Evolutionary conservation across 2,329 filamentous ascomycete species (phyloP), one percentile per base, ranked within the genome.

Genomic region (Ceratocystiopsis sp.): DNA sequence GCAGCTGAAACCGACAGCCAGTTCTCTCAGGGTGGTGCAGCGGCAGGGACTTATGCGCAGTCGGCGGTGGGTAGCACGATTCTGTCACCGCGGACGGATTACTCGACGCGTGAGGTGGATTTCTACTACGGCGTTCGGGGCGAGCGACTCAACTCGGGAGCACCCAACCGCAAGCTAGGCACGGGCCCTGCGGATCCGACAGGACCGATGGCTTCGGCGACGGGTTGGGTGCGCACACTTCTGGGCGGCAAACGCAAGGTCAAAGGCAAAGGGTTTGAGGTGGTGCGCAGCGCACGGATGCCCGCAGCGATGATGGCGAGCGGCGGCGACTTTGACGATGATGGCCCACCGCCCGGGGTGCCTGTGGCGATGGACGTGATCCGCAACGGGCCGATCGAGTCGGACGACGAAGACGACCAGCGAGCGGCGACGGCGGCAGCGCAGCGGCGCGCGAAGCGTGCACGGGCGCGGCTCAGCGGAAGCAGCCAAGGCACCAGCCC

Each of bases 151-250:
- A 87, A 80, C 52, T 82, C 85, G 2, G 83, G 85, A 47, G 77
- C 77, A 3, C 81, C 82, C 0, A 85, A 83, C 17, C 73, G 91
- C 41, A 89, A 84, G 56, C 67, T 95, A 41, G 89, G 91, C 54
- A 98, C 91, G 5, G 91, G 91, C 0, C 91, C 91, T 3, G 86
- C 87, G 10, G 89, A 98, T 63, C 91, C 91, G 0, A 94, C 87
- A 35, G 84, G 87, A 1, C 85, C 87, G 0, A 83, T 94, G 17
- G 82, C 85, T 2, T 89, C 84, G 9, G 89, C 91, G 0, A 81
- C 83, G 0, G 84, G 85, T 5, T 98, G 89, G 86, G 75, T 96
- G 59, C 80, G 84, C 52, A 73, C 70, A 42, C 57, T 94, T 7
- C 73, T 94, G 46, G 79, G 78, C 13, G 82, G 80, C 15, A 93